Conservation (phyloP, 2,329 filamentous ascomycete species). For the Hypoxylon sp. region DNA sequence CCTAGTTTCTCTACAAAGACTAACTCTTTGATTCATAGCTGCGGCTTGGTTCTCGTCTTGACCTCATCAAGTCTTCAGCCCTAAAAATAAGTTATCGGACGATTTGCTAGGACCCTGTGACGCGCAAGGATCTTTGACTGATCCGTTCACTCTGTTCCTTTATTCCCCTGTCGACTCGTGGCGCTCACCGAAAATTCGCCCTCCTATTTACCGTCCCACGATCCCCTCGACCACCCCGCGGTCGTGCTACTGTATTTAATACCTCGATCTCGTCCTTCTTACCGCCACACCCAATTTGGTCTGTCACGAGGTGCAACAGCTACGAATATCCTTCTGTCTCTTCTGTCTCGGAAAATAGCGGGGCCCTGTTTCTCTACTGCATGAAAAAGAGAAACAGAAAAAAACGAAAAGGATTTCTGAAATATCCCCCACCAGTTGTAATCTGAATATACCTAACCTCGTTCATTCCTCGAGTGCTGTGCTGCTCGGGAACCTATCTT, state of each 20-base stretch:
- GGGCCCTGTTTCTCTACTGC: conserved; percentile 12
- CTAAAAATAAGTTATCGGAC: background rate
- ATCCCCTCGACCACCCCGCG: conserved; percentile 24
- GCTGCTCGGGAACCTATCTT: conserved; percentile 12
- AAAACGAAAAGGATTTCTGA: conserved; percentile 21
- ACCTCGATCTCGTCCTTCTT: conserved; percentile 16
- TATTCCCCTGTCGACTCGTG: conserved; percentile 26
- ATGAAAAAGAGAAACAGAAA: no score
- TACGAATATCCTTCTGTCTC: conserved; percentile 5
- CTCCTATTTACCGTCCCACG: conserved; percentile 18
- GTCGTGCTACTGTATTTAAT: conserved; percentile 25
- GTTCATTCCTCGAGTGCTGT: conserved; percentile 6
- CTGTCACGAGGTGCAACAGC: conserved; percentile 5
- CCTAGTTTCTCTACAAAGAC: background rate
- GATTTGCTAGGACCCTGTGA: conserved; percentile 17
- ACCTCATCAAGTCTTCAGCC: background rate
- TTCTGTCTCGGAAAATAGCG: conserved; percentile 5
- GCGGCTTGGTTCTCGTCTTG: background rate
- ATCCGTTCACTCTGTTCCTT: conserved; percentile 14
- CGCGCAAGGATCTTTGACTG: conserved; percentile 28
- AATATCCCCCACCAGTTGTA: conserved; percentile 16
- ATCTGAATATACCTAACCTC: background rate
- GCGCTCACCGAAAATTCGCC: conserved; percentile 21
- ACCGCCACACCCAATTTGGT: conserved; percentile 1
- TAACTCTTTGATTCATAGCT: background rate